phyloP scores from a whole-genome alignment of 306 rosid species.

The Crotalaria pallida region DNA sequence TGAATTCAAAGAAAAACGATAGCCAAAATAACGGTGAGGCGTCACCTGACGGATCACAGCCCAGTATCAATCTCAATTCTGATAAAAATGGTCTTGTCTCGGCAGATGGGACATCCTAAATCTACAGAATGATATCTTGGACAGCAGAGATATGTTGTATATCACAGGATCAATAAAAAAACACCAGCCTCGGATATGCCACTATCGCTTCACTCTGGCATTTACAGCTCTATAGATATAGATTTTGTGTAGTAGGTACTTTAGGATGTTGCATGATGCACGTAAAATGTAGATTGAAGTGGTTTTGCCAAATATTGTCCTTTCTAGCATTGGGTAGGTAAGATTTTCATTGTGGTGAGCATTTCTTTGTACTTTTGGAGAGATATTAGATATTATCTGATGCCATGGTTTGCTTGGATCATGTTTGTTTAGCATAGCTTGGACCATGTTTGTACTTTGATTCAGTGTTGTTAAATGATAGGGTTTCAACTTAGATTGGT shows the following conservation, averaged over 20 bases:
- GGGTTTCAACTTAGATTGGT: not conserved
- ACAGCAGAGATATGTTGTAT: not conserved
- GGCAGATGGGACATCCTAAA: slow-evolving; percentile 38
- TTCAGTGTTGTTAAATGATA: not conserved
- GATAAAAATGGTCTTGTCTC: slow-evolving; percentile 45
- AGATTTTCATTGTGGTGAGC: slow-evolving; percentile 4
- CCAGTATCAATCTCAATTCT: slow-evolving; percentile 51
- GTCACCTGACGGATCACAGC: slow-evolving; percentile 43
- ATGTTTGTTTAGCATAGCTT: slow-evolving; percentile 8
- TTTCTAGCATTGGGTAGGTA: slow-evolving; percentile 1
- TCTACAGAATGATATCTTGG: not conserved
- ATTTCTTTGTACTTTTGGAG: slow-evolving; percentile 22
- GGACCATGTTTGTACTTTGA: not conserved
- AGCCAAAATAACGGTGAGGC: slow-evolving; percentile 35
- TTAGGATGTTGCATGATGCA: slow-evolving; percentile 37
- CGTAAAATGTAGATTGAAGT: slow-evolving; percentile 22
- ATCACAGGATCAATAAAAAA: slow-evolving; percentile 11
- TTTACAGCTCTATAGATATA: slow-evolving; percentile 40
- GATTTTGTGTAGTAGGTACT: slow-evolving; percentile 39
- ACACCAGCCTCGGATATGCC: slow-evolving; percentile 19
- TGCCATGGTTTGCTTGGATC: slow-evolving; percentile 6
- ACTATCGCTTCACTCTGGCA: slow-evolving; percentile 32
- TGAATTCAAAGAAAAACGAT: slow-evolving; percentile 55
- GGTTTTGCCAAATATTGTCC: not conserved
- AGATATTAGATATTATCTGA: slow-evolving; percentile 6